Evolutionary conservation across 345 rosid species (phyloP), one percentile per base, ranked within the genome.

Genomic region (Populus deltoides): DNA sequence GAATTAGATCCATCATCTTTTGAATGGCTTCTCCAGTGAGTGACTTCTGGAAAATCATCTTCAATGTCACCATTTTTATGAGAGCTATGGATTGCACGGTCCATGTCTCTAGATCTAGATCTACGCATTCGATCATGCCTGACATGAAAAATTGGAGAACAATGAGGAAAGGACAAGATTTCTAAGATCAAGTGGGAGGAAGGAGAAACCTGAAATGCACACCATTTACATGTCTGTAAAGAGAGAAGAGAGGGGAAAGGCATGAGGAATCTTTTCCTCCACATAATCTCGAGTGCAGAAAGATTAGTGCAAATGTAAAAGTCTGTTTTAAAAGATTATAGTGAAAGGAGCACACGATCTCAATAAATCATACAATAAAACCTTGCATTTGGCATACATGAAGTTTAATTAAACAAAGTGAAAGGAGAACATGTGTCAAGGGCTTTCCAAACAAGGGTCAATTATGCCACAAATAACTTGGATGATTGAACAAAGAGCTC

Each of bases 81-180:
- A 80, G 85, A 82, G 68, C 73, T 71, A 76, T 49, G 71, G 6
- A 55, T 74, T 43, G 22, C 76, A 36, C 17, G 45, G 78, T 83
- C 82, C 72, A 36, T 72, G 65, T 86, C 88, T 76, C 88, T 86
- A 39, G 86, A 87, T 80, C 83, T 84, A 74, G 91, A 87, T 82
- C 90, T 87, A 82, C 84, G 51, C 18, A 13, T 87, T 55, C 86
- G 73, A 81, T 15, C 76, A 80, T 71, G 83, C 86, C 94, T 90
- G 77, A 55, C 61, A 86, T 25, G 29, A 4, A 55, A 72, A 83
- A 80, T 73, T 29, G 76, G 41, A 49, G 67, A 74, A 66, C 51
- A 17, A 66, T 57, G 24, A 84, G 57, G 38, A 22, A 18, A 65
- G 31, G 29, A 74, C 6, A 63, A 11, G 1, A 15, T 13, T 47